Evolutionary conservation across 75 land plant genomes (phyloP).

Genomic region (Chamaecyparis obtusa): DNA sequence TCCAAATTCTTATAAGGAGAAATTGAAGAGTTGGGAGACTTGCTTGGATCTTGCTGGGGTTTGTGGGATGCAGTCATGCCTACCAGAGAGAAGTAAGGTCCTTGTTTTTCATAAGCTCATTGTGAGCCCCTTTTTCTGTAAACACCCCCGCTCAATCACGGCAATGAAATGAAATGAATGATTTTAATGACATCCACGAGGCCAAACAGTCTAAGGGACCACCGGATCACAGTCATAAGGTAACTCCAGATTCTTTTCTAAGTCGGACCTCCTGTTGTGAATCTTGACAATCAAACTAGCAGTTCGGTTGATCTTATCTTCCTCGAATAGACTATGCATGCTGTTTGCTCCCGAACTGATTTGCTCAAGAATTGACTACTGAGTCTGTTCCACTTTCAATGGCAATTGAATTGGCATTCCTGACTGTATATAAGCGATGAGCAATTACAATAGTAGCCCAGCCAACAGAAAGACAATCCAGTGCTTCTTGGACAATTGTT

Average conservation of each 20-base stretch:
- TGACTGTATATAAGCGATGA: slow-evolving; percentile 49
- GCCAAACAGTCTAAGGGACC: too few relatives aligned
- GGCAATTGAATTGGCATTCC: slow-evolving; percentile 34
- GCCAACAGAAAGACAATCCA: slow-evolving; percentile 34
- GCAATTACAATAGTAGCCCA: slow-evolving; percentile 56
- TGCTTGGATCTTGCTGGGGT: not conserved
- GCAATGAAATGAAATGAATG: too few relatives aligned
- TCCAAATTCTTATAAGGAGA: slow-evolving; percentile 2
- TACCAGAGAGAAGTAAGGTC: slow-evolving; percentile 42
- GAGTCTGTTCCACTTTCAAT: too few relatives aligned
- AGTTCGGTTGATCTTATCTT: too few relatives aligned
- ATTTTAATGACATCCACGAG: too few relatives aligned
- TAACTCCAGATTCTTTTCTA: too few relatives aligned
- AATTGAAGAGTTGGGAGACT: not conserved
- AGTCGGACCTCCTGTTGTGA: too few relatives aligned
- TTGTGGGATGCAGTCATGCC: slow-evolving; percentile 28
- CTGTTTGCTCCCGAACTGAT: too few relatives aligned
- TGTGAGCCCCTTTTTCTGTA: slow-evolving; percentile 42
- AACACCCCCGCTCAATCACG: slow-evolving; percentile 46
- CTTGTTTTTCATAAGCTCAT: slow-evolving; percentile 31
- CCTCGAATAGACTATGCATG: too few relatives aligned
- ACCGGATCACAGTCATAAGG: too few relatives aligned
- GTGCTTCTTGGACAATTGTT: slow-evolving; percentile 42
- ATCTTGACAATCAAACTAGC: too few relatives aligned
- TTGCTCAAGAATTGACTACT: too few relatives aligned